Conservation (phyloP, 495 filamentous ascomycete genomes). For the Penicillium paxilli region DNA sequence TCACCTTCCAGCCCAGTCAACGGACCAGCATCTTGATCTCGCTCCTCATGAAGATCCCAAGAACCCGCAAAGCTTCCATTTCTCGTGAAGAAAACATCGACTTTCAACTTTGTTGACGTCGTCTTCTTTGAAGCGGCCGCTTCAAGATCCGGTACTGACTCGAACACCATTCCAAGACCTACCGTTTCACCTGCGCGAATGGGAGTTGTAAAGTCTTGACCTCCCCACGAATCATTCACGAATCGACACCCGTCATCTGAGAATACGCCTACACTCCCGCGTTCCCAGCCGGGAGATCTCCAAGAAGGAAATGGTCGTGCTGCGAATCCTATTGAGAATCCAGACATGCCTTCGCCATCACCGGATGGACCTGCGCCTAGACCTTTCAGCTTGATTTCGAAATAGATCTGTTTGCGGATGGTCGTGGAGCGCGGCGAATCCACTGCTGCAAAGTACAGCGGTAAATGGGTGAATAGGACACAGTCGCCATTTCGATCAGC, state of each 20-base stretch:
- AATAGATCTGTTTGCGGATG: slow-evolving; percentile 67
- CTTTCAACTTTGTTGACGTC: slow-evolving; percentile 28
- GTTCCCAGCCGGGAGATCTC: slow-evolving; percentile 89
- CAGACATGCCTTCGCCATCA: slow-evolving; percentile 40
- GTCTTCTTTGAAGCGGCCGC: slow-evolving; percentile 2
- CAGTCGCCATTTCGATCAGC: slow-evolving; percentile 40
- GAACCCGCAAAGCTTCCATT: slow-evolving; percentile 62
- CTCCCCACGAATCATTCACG: slow-evolving; percentile 84
- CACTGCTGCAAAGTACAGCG: slow-evolving; percentile 67
- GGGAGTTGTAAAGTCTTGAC: slow-evolving; percentile 65
- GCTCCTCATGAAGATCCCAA: slow-evolving; percentile 86
- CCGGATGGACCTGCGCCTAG: slow-evolving; percentile 34
- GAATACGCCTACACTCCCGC: slow-evolving; percentile 82
- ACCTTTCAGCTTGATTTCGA: slow-evolving; percentile 64
- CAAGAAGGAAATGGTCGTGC: slow-evolving; percentile 85
- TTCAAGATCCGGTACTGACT: slow-evolving; percentile 21
- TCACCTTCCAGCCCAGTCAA: slow-evolving; percentile 76
- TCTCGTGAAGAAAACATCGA: slow-evolving; percentile 77
- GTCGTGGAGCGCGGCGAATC: slow-evolving; percentile 70
- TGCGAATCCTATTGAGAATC: slow-evolving; percentile 73
- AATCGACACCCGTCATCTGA: slow-evolving; percentile 88
- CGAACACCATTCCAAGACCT: slow-evolving; percentile 72
- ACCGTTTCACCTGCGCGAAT: slow-evolving; percentile 57
- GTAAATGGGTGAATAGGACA: slow-evolving; percentile 63
- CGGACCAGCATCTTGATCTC: slow-evolving; percentile 65